phyloP scores from a whole-genome alignment of 768 basidiomycete species.

The Mycena venus region DNA sequence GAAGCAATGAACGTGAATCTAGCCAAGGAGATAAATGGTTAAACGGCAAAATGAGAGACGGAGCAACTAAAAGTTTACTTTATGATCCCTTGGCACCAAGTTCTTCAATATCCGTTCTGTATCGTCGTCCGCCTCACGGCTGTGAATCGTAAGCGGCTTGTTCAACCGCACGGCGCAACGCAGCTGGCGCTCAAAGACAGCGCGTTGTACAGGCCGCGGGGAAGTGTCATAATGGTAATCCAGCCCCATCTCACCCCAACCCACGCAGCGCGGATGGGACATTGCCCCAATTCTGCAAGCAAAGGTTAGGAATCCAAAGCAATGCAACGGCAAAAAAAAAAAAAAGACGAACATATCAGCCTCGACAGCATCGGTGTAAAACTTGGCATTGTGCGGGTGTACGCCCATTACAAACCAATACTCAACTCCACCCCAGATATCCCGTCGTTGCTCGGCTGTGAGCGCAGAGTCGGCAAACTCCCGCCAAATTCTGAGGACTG shows the following conservation, averaged over 20 bases:
- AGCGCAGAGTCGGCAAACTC: conserved; percentile 82
- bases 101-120: conserved; percentile 82
- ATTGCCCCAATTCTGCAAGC: conserved; percentile 77
- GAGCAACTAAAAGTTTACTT: too few species aligned
- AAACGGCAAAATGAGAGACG: conserved; percentile 23
- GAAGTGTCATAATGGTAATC: conserved; percentile 90
- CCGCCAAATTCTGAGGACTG: conserved; percentile 72
- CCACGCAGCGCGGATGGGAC: conserved; percentile 84
- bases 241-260: conserved; percentile 90
- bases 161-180: conserved; percentile 73
- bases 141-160: conserved; percentile 90
- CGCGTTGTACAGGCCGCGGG: conserved; percentile 75
- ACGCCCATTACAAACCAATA: conserved; percentile 90
- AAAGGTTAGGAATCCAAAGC: neutral
- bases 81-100: conserved; percentile 78
- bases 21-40: too few species aligned
- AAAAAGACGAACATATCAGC: conserved; percentile 66
- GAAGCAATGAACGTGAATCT: conserved; percentile 93
- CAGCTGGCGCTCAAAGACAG: conserved; percentile 78
- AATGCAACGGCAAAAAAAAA: neutral
- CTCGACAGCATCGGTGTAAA: conserved; percentile 79
- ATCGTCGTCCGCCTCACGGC: conserved; percentile 88
- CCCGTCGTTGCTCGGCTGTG: conserved; percentile 57
- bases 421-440: conserved; percentile 75
- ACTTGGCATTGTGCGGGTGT: conserved; percentile 72